Percentiles rank a stretch among this genome's conserved stretches.
phyloP scores from a whole-genome alignment of 768 basidiomycete species.

The Lentinula guzmanii region DNA sequence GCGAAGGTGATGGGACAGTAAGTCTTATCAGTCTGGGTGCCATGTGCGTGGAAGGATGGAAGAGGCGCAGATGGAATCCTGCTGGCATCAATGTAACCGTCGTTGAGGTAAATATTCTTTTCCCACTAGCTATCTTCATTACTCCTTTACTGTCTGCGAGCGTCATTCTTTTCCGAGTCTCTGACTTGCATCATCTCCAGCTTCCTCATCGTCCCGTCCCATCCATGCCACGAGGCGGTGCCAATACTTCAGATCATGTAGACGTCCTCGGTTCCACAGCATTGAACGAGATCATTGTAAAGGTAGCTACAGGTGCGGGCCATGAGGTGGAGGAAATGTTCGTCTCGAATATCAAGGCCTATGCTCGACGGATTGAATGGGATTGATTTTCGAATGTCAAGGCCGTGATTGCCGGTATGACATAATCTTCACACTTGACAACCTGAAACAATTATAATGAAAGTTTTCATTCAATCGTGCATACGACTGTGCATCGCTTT shows the following conservation, averaged over 20 bases:
- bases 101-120: conserved; percentile 57
- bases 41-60: conserved; percentile 99
- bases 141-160: too few species aligned
- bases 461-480: too few species aligned
- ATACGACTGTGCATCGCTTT: not conserved
- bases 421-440: not conserved
- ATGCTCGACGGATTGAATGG: too few species aligned
- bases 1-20: conserved; percentile 95
- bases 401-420: too few species aligned
- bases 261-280: conserved; percentile 76
- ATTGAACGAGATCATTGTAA: conserved; percentile 86
- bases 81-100: conserved; percentile 82
- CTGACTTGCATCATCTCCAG: conserved; percentile 26
- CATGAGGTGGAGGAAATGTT: conserved; percentile 64
- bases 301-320: conserved; percentile 81
- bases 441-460: not conserved
- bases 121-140: too few species aligned
- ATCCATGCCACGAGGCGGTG: conserved; percentile 81
- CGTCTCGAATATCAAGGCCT: conserved; percentile 59
- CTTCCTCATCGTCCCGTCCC: conserved; percentile 73
- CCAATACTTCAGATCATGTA: conserved; percentile 88
- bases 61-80: conserved; percentile 85
- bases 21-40: conserved; percentile 78
- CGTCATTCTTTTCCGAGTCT: not conserved
- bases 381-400: conserved; percentile 25